phyloP scores from a whole-genome alignment of 495 filamentous ascomycete genomes.

The Ascodesmis nigricans region DNA sequence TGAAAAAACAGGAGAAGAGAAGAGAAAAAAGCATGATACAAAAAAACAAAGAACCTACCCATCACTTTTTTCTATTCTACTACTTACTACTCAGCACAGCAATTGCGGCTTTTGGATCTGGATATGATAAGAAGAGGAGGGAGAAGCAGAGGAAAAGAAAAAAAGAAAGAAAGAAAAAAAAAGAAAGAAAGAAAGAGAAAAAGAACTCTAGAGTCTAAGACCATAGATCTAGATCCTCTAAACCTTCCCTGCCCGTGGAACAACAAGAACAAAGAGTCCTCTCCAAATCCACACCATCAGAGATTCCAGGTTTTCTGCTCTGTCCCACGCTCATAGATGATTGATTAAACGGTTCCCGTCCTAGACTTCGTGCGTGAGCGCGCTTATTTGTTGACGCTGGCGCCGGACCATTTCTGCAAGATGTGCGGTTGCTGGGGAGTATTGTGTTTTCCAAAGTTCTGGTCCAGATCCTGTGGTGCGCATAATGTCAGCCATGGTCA shows the following conservation, averaged over 20 bases:
- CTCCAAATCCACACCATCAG: slow-evolving; percentile 18
- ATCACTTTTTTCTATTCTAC: too few relatives aligned
- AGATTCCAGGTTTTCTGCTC: slow-evolving; percentile 16
- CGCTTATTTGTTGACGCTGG: too few relatives aligned
- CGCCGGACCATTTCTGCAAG: too few relatives aligned
- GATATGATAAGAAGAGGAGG: too few relatives aligned
- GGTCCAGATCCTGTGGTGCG: slow-evolving; percentile 43
- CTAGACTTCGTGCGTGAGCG: too few relatives aligned
- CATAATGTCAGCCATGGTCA: slow-evolving; percentile 1
- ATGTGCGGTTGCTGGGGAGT: too few relatives aligned
- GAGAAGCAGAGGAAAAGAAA: too few relatives aligned
- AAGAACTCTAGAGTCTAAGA: neutral
- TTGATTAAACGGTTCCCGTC: slow-evolving; percentile 28
- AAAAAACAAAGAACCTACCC: too few relatives aligned
- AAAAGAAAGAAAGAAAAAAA: slow-evolving; percentile 13
- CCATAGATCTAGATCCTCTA: slow-evolving; percentile 1
- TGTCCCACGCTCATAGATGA: slow-evolving; percentile 22
- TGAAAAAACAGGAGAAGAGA: neutral
- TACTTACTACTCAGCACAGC: too few relatives aligned
- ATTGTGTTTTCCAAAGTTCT: slow-evolving; percentile 56
- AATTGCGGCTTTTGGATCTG: too few relatives aligned
- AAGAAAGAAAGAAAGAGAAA: slow-evolving; percentile 1
- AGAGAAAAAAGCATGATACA: neutral
- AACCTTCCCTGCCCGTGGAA: slow-evolving; percentile 5
- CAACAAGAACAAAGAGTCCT: slow-evolving; percentile 11